Conservation (phyloP, 2,329 filamentous ascomycete genomes). For the Trichoderma sp. region DNA sequence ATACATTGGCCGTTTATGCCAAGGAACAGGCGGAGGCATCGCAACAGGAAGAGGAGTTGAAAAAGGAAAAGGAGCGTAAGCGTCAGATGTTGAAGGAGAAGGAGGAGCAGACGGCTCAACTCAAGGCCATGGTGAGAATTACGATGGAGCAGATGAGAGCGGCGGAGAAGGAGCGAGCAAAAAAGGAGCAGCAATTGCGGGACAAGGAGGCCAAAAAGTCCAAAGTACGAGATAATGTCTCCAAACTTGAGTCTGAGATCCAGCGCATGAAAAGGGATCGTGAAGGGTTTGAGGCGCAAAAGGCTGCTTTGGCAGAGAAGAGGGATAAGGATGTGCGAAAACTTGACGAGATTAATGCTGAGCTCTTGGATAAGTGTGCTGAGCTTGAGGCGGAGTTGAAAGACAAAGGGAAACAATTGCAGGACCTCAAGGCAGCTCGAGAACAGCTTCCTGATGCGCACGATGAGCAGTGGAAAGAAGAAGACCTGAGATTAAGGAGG, state of each 20-base stretch:
- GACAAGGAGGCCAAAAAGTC: constrained; percentile 67
- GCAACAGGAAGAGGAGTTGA: constrained; percentile 63
- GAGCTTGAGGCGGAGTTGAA: constrained; percentile 71
- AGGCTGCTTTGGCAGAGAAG: constrained; percentile 48
- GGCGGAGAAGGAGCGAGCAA: constrained; percentile 73
- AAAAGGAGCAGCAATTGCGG: constrained; percentile 70
- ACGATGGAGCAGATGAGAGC: constrained; percentile 79
- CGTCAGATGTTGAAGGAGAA: constrained; percentile 79
- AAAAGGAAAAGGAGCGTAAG: constrained; percentile 76
- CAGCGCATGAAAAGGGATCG: constrained; percentile 58
- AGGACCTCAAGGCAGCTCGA: constrained; percentile 68
- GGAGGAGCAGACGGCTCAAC: constrained; percentile 81
- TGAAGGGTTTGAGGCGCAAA: constrained; percentile 54
- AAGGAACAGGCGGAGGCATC: constrained; percentile 72
- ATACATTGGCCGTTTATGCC: constrained; percentile 65
- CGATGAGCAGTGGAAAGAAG: constrained; percentile 55
- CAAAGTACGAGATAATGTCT: constrained; percentile 68
- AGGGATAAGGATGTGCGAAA: constrained; percentile 52
- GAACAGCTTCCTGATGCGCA: constrained; percentile 63
- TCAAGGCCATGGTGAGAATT: constrained; percentile 76
- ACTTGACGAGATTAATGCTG: constrained; percentile 54
- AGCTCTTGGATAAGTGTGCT: constrained; percentile 62
- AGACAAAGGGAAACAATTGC: constrained; percentile 64
- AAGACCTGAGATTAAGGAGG: constrained; percentile 50
- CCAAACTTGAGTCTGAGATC: constrained; percentile 65